Base-by-base conservation (phyloP, 371 early-diverging fungal genomes). In the Mucor plumbeus region DNA sequence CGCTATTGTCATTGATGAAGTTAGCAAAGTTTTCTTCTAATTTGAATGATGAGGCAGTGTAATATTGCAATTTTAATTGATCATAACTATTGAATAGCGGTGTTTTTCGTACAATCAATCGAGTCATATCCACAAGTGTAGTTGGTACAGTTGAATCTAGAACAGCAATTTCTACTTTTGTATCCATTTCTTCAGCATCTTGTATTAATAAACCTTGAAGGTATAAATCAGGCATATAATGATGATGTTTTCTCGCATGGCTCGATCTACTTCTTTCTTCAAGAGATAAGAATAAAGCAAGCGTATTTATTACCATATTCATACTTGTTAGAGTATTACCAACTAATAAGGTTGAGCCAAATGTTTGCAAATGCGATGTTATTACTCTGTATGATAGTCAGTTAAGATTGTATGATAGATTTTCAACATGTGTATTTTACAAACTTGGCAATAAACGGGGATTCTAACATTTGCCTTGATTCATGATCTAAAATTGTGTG, bases 241-340 rank as follows among this genome's bases (percentile, higher is more conserved):
- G 84, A 41, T 83, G 84, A 59, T 80, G 80, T 62, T 87, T 87
- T 35, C 85, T 76, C 35, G 88, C 86, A 68, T 87, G 88, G 44
- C 86, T 84, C 2, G 88, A 87, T 36, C 84, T 83, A 59, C 76
- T 80, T 59, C 82, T 72, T 68, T 87, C 88, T 48, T 85, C 83
- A 0, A 79, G 64, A 1, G 85, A 78, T 39, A 87, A 63, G 55
- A 85, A 86, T 6, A 86, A 50, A 4, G 86, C 84, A 13, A 87
- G 64, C 1, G 88, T 85, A 50, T 87, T 87, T 69, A 87, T 87
- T 63, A 85, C 88, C 84, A 79, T 83, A 61, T 87, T 87, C 83
- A 87, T 85, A n/a, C 79, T 81, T 6, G 84, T 82, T 11, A 87
- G 74, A 26, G 77, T 85, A 58, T 82, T 85, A 53, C 88, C 88